Evolutionary conservation across 2,329 filamentous ascomycete genomes (phyloP), one percentile per base, ranked within the genome.

Genomic region (Zasmidium angulare): DNA sequence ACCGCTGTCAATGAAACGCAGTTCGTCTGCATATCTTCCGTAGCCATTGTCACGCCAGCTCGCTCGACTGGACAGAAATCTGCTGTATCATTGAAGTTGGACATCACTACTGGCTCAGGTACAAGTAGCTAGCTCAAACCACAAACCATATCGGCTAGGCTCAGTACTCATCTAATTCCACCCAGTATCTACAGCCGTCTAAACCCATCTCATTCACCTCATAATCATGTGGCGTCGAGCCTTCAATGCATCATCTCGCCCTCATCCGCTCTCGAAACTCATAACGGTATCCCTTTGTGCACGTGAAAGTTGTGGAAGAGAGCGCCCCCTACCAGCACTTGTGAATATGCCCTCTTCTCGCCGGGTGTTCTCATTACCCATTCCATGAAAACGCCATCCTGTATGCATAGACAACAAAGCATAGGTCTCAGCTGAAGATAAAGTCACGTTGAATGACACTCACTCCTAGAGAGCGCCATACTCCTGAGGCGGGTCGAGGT

Each of bases 401-500:
- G 31, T 46, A 53, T 53, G 50, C 50, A 53, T 22, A 40, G 22
- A 43, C 3, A 43, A 43, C 7, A 43, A 43, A 43, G 6, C 12
- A 43, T 3, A 43, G 11, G 26, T n/a, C 26, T 6, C 26, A 29
- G 11, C 36, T 17, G 36, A 43, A 43, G 3, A 17, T 10, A 10
- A 3, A 43, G 49, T 51, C 49, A 51, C n/a, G 49, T 51, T 51
- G 49, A 51, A 29, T 26, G 49, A 31, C 49, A 7, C 9, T 46
- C 52, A 46, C 52, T 19, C 21, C 29, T 59, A 72, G 40, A 72
- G 57, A 31, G 71, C 70, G 26, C 66, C 71, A 62, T 72, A 73
- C 67, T 79, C 79, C 58, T 72, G 71, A 56, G 76, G 79, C 59
- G 72, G 71, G 57, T 79, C 76, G 55, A 87, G 69, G 31, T 75